Base-by-base conservation (phyloP, 768 basidiomycete genomes). In the Paxillus involutus region DNA sequence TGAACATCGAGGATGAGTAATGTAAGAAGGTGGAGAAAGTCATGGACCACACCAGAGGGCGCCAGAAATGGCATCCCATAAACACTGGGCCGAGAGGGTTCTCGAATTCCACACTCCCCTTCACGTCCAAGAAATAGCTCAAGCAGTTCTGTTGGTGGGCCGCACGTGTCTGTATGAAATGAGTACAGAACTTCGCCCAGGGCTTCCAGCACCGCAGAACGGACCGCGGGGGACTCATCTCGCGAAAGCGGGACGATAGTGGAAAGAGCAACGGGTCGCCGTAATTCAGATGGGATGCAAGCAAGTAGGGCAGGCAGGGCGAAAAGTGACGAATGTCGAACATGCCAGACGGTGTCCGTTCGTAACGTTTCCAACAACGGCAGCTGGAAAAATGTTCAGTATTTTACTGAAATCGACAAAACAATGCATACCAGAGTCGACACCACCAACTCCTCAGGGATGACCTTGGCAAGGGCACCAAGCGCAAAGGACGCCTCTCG, bases 151-250 rank as follows among this genome's bases (percentile, higher is more conserved):
- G 76, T 65, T 3, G 95, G 95, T 10, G 90, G 89, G 0, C 88
- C 89, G 19, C 59, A 63, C 17, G 69, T 71, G 3, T 80, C 79
- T 48, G 83, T 78, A 52, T 81, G 78, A 69, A 98, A 98, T 12
- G 90, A 83, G 66, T 89, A 84, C 52, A 97, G 79, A 35, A 96
- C 85, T 70, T 97, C 94, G 2, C 94, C 95, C 6, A 97, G 79
- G 19, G 91, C 80, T 65, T 97, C 94, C 32, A 96, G 78, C 3
- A 88, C 84, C 4, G 89, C 91, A 14, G 81, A 81, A 19, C 91
- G 86, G 24, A 97, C 93, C 16, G 80, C 76, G 4, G 80, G 69
- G 19, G 80, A 78, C 41, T 80, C 77, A 67, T 95, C 92, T 24
- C 67, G 68, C 16, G 84, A 79, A 21, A 96, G 81, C 2, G 80